Percentiles rank a stretch among this genome's conserved stretches.
Conservation (phyloP, 306 rosid genomes). For the Luffa aegyptiaca region DNA sequence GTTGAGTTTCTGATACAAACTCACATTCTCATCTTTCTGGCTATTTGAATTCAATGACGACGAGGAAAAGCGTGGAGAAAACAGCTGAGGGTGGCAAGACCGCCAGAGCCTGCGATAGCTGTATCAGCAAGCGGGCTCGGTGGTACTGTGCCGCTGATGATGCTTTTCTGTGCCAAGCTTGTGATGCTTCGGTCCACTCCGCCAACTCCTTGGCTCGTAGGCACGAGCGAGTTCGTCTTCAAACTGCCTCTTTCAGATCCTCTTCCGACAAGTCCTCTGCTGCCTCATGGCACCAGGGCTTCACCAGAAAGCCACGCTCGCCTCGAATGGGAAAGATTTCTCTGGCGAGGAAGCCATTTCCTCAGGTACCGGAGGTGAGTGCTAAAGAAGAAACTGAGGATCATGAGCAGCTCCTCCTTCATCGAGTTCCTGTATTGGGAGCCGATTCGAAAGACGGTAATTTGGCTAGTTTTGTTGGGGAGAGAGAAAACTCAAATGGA, state of each 20-base stretch:
- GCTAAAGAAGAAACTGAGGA: constrained; percentile 62
- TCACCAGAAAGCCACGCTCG: constrained; percentile 65
- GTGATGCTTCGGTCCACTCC: constrained; percentile 80
- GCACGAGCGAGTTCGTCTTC: constrained; percentile 60
- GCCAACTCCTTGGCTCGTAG: constrained; percentile 68
- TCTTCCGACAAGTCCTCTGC: background rate
- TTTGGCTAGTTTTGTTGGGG: background rate
- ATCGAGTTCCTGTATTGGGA: constrained; percentile 57
- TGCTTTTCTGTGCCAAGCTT: constrained; percentile 76
- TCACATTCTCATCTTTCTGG: background rate
- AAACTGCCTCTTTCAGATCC: constrained; percentile 23
- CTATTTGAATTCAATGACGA: constrained; percentile 17
- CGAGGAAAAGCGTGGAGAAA: constrained; percentile 32
- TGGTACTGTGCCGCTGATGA: constrained; percentile 98
- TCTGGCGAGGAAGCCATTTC: constrained; percentile 17
- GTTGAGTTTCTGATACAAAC: background rate
- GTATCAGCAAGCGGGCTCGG: constrained; percentile 75
- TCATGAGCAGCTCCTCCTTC: constrained; percentile 42
- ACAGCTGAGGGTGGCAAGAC: constrained; percentile 60
- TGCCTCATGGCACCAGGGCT: constrained; percentile 62
- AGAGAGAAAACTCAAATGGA: constrained; percentile 31
- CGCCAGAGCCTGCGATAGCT: constrained; percentile 83
- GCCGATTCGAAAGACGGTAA: constrained; percentile 4
- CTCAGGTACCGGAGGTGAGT: constrained; percentile 55
- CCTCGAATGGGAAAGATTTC: constrained; percentile 45